Evolutionary conservation across 768 basidiomycete species (phyloP), one percentile per base, ranked within the genome.

Genomic region (Naganishia friedmannii): DNA sequence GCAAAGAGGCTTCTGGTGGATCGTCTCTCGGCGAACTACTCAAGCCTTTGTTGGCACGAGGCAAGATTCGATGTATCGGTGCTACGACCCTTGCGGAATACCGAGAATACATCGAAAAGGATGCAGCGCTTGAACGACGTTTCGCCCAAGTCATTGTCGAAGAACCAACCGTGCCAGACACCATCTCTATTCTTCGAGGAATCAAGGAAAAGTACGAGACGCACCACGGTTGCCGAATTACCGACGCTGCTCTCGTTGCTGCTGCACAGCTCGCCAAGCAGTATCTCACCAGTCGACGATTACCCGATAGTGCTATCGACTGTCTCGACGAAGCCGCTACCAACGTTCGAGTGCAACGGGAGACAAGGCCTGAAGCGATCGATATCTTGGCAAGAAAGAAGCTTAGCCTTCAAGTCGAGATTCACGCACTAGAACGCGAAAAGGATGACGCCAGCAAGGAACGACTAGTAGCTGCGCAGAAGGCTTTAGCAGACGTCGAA

Each of bases 191-290:
- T 72, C 85, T 98, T 45, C 89, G 95, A 73, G 95, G 95, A 69
- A 92, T 97, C 78, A 85, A 90, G 53, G 93, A 95, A 78, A 92
- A 92, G 80, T 96, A 96, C 79, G 90, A 92, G 79, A 91, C 94
- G 0, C 78, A 80, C 66, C 81, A 82, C 67, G 92, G 91, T 73
- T 92, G 97, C 53, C 85, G 89, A 67, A 93, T 98, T 73, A 84
- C 88, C 71, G 95, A 98, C 75, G 87, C 88, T 9, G 89, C 95
- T 1, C 84, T 99, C 70, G 93, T 96, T 74, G 83, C 88, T 13
- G 94, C 95, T 10, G 93, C 93, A 0, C 89, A 89, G 17, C 86
- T 99, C 69, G 95, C 95, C 1, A 90, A 92, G 80, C 91, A 95
- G 42, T 99, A 97, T 76, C 83, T 99, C 48, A 83, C 83, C 19